Conservation (phyloP, 139 green algal genomes). For the Axilococcus clingmanii region DNA sequence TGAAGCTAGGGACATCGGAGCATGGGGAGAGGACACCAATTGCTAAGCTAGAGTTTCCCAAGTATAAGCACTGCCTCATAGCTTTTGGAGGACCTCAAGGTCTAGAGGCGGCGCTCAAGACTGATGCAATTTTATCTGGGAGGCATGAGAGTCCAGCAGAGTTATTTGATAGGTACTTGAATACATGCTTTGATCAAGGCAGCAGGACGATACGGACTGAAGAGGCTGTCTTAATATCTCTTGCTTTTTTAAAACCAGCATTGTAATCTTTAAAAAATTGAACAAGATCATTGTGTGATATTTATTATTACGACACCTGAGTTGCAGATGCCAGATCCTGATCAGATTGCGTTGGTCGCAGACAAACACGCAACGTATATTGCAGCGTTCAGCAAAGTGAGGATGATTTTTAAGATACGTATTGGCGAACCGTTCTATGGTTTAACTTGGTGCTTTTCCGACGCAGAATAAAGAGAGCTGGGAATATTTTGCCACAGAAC, state of each 20-base stretch:
- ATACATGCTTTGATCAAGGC: slow-evolving; percentile 75
- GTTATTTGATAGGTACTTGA: slow-evolving; percentile 55
- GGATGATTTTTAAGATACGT: not conserved
- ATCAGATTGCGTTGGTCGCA: slow-evolving; percentile 33
- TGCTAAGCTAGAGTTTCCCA: slow-evolving; percentile 37
- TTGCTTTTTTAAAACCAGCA: slow-evolving; percentile 39
- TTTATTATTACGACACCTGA: not conserved
- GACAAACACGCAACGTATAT: slow-evolving; percentile 77
- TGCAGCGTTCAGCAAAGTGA: slow-evolving; percentile 47
- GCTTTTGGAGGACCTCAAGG: slow-evolving; percentile 65
- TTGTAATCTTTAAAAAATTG: slow-evolving; percentile 6
- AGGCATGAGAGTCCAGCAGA: slow-evolving; percentile 1
- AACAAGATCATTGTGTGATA: slow-evolving; percentile 6
- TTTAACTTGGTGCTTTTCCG: not conserved
- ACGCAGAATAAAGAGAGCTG: slow-evolving; percentile 40
- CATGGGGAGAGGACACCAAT: slow-evolving; percentile 27
- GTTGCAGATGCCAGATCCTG: no score
- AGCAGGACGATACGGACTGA: slow-evolving; percentile 79
- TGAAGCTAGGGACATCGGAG: slow-evolving; percentile 59
- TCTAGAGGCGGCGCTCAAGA: slow-evolving; percentile 40
- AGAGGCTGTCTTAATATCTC: slow-evolving; percentile 60
- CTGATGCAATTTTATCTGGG: slow-evolving; percentile 5
- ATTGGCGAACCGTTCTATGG: not conserved
- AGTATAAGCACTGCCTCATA: slow-evolving; percentile 66
- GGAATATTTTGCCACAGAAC: slow-evolving; percentile 80